These are phyloP conservation scores for Hypholoma fasciculare DNA, from an alignment of 768 basidiomycete genomes.

Conservation along the genomic window DNA sequence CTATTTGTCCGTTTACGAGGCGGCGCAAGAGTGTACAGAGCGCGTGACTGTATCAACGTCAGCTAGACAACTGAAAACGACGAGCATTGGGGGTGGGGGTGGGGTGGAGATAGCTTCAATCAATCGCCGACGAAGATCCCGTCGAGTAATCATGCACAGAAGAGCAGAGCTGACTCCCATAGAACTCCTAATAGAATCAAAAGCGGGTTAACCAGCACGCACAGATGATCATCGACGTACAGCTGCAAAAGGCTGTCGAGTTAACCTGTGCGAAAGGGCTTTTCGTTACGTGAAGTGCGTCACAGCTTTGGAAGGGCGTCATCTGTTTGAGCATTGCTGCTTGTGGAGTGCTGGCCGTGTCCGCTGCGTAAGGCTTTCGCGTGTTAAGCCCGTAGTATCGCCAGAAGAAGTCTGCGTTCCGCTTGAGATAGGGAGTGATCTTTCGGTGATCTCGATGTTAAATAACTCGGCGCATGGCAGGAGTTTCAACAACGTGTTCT, in stretches of 20 bases:
- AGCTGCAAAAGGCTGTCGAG: background rate
- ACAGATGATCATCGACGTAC: background rate
- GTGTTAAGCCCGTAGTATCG: background rate
- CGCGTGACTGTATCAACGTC: no score
- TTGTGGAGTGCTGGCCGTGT: no score
- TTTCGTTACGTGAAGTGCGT: no score
- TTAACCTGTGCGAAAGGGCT: no score
- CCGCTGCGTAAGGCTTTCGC: background rate
- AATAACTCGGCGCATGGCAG: background rate
- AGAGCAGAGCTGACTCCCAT: conserved; percentile 1
- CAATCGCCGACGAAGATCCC: background rate
- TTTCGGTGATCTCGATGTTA: background rate
- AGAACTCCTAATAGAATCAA: background rate
- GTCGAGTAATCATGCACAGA: background rate
- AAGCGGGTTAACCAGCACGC: background rate
- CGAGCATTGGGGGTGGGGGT: background rate
- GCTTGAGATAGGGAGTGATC: background rate
- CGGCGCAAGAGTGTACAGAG: no score
- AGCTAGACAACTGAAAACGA: background rate
- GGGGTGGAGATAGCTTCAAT: background rate
- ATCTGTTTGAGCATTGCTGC: no score
- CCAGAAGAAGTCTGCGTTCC: background rate
- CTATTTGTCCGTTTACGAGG: no score
- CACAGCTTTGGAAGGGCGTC: no score
- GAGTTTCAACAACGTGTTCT: conserved; percentile 1